Evolutionary conservation across 352 stramenopile genomes (phyloP), one percentile per base, ranked within the genome.

Genomic region (Phytopythium boreale): DNA sequence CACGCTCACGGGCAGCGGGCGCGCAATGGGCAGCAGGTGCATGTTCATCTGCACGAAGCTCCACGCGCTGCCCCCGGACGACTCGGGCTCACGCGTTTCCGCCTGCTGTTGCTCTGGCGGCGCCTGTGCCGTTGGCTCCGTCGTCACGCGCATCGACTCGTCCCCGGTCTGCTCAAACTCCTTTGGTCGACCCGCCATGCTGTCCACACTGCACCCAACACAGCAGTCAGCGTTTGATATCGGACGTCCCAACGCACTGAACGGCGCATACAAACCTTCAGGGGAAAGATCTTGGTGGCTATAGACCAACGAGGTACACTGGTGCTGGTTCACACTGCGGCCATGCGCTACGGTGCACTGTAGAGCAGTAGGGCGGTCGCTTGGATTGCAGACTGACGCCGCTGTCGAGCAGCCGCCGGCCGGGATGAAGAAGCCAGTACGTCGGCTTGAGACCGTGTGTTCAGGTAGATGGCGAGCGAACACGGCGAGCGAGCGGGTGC

Each of bases 1-100:
- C 22, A 87, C 69, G 27, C 62, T 79, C 29, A 92, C 80, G 4
- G 82, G 84, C 46, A 88, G 63, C 34, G 84, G 84, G 2, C 81
- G 78, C 43, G 84, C 84, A 61, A 93, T 93, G 4, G 84, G 84
- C 39, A 93, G 64, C 47, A 93, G 70, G 53, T 76, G 82, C 84
- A 92, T 93, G 66, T 93, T 93, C 84, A 93, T 93, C 71, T 92
- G 82, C 41, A 93, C 84, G 58, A 93, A 93, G 65, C 62, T 93
- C 84, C 84, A 93, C 17, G 82, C 86, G 17, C 76, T 47, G 36
- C 34, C 66, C 36, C 70, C 63, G 29, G n/a, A n/a, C n/a, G 49
- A 14, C 27, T 29, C 19, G 12, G 26, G 14, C 36, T 50, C 22
- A 12, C 37, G 37, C 37, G 37, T 44, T 34, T 58, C 51, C 51